Evolutionary conservation across 164 flowering plant species (phyloP).

Genomic region (Liriodendron chinense): DNA sequence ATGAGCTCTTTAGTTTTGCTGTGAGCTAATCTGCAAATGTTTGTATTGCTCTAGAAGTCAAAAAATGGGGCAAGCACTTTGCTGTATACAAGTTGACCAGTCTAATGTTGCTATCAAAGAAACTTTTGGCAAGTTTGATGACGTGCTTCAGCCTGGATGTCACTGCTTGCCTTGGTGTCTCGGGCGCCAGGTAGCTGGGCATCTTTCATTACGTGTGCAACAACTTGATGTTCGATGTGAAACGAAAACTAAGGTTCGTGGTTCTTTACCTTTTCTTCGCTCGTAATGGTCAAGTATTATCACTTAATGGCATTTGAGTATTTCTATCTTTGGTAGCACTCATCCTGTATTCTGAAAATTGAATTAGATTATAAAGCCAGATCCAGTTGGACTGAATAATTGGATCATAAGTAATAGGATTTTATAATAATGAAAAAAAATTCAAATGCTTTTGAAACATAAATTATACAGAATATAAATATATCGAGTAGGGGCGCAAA

Average conservation of each 20-base stretch:
- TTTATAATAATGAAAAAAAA: no score
- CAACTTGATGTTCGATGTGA: slow-evolving; percentile 85
- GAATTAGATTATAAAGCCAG: neutral
- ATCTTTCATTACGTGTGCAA: slow-evolving; percentile 65
- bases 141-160: no score
- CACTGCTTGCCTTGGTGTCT: no score
- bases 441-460: neutral
- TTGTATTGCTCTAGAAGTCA: slow-evolving; percentile 6
- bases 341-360: neutral
- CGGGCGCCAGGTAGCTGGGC: no score
- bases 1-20: neutral
- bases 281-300: neutral
- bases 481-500: no score
- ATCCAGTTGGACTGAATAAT: neutral
- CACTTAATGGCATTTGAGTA: neutral
- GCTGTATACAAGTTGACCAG: no score
- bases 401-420: neutral
- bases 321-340: neutral
- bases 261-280: neutral
- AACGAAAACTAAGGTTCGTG: slow-evolving; percentile 70
- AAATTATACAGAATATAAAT: no score
- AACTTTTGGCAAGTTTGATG: no score
- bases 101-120: no score
- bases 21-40: neutral
- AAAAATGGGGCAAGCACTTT: slow-evolving; percentile 74